Base-by-base conservation (phyloP, 176 grass and related monocot genomes). In the Cenchrus fungigraminus region DNA sequence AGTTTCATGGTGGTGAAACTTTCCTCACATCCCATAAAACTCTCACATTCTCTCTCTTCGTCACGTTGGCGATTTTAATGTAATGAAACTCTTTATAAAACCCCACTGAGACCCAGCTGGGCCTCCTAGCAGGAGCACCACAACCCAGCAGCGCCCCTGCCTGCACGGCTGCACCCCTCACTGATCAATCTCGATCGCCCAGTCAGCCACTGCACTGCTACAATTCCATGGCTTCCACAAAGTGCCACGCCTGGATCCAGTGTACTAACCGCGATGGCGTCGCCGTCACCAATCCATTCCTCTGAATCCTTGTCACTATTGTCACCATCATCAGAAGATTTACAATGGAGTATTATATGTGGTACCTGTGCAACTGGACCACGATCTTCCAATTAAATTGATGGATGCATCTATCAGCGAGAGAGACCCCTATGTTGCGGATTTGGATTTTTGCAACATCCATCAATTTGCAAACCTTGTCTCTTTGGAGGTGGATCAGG, bases 221-320 rank as follows among this genome's bases (percentile, higher is more conserved):
- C n/a, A 73, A 52, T 73, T 73, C 47, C 46, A 73, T 73, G 6
- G n/a, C 9, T 1, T 50, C 20, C 45, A 50, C 6, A 8, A 1
- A 72, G 20, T n/a, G 12, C 45, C 69, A 53, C 49, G 71, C 47
- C 71, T 25, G 25, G 71, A 74, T 74, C 71, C 71, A 74, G 47
- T 74, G 71, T 16, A 74, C 71, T 31, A 12, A n/a, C 22, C 47
- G 28, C 47, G 28, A 73, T 50, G 25, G 71, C 16, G 16, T 68
- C 65, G 20, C 15, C 37, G 28, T 73, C 71, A 52, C 46, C 8
- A 10, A 46, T 50, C 6, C 22, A 28, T 14, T 25, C n/a, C 12
- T 53, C 6, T 53, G 7, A 53, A 74, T 74, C 47, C 22, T 28
- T 50, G 43, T 49, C n/a, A 71, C 68, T 73, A 2, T 9, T 74